These are phyloP conservation scores for Amanita fuliginea DNA, from an alignment of 768 basidiomycete species.

Conservation along the genomic window DNA sequence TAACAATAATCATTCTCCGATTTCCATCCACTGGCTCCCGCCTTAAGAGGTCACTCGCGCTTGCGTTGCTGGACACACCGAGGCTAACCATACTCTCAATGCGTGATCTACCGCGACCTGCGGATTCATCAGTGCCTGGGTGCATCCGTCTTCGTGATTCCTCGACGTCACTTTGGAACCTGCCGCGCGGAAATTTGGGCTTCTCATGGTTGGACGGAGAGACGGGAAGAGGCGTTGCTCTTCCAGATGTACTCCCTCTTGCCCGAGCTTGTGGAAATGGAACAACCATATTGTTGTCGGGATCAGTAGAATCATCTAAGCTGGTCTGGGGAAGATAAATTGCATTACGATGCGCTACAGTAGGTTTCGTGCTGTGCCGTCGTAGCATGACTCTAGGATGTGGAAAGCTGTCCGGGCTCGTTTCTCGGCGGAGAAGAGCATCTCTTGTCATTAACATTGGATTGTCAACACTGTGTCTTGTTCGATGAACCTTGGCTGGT, in stretches of 20 bases:
- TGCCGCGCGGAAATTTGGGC: constrained; percentile 39
- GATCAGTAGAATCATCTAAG: constrained; percentile 20
- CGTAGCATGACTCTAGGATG: constrained; percentile 36
- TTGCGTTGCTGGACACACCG: constrained; percentile 36
- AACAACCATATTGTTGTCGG: constrained; percentile 31
- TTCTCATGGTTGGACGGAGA: constrained; percentile 20
- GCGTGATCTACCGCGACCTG: constrained; percentile 44
- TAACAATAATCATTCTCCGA: constrained; percentile 61
- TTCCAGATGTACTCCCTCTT: constrained; percentile 32
- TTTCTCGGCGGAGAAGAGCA: constrained; percentile 34
- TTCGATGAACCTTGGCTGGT: constrained; percentile 48
- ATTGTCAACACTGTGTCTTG: constrained; percentile 53
- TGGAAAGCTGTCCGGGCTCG: constrained; percentile 44
- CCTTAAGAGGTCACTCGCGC: constrained; percentile 54
- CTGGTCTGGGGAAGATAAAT: constrained; percentile 28
- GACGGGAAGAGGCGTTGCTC: constrained; percentile 21
- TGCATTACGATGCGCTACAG: constrained; percentile 28
- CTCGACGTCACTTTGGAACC: constrained; percentile 70
- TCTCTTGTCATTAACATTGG: constrained; percentile 40
- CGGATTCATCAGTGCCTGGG: constrained; percentile 62
- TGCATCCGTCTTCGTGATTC: constrained; percentile 43
- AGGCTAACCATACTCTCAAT: constrained; percentile 68
- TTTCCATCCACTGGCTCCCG: constrained; percentile 57
- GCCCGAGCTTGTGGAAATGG: constrained; percentile 60
- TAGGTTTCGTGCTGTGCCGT: constrained; percentile 46